Conservation (phyloP, 2,329 filamentous ascomycete species). For the Talaromyces pinophilus region DNA sequence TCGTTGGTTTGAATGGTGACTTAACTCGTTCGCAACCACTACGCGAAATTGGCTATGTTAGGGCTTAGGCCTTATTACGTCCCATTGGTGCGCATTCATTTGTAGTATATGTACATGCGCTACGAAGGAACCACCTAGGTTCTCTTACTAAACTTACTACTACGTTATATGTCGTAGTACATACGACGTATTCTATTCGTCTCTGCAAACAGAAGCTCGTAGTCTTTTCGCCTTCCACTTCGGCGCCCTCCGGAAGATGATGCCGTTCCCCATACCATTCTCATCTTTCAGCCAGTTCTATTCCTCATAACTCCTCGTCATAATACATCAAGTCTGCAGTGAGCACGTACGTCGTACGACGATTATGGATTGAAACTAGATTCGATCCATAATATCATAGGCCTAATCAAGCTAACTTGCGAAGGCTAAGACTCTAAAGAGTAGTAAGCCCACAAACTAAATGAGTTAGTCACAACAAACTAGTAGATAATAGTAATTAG, state of each 20-base stretch:
- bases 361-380: constrained; percentile 1
- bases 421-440: neutral
- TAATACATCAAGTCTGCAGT: neutral
- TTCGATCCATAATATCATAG: neutral
- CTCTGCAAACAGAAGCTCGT: neutral
- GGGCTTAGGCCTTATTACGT: neutral
- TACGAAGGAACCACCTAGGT: neutral
- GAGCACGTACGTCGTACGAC: neutral
- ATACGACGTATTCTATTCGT: neutral
- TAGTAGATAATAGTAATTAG: neutral
- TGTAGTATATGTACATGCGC: neutral
- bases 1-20: neutral
- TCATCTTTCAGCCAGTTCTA: neutral
- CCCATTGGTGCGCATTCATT: neutral
- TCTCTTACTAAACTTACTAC: neutral
- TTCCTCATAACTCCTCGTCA: neutral
- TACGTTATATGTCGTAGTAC: neutral
- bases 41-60: neutral
- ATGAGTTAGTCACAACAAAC: neutral
- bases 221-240: neutral
- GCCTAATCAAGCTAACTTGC: neutral
- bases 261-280: neutral
- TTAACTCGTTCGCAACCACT: neutral
- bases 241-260: neutral
- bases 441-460: neutral